Base-by-base conservation (phyloP, 2,329 filamentous ascomycete genomes). In the Remersonia thermophila region DNA sequence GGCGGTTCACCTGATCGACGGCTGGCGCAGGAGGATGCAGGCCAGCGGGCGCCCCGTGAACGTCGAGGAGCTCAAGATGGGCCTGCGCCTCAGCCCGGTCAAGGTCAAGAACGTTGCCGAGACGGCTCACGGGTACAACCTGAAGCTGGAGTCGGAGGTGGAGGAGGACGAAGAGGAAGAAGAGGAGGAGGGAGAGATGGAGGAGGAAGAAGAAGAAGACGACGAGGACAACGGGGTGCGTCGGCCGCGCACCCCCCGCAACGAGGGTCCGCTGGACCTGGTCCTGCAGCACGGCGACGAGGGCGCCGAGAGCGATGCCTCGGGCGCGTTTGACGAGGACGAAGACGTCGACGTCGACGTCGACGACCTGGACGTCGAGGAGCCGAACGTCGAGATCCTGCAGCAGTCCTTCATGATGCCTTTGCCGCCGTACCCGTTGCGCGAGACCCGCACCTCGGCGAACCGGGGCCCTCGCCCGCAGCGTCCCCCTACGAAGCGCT, bases 1-100 rank as follows among this genome's bases (percentile, higher is more conserved):
- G 53, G 84, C 91, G 1, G 78, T 96, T 10, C 71, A 76, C 26
- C 75, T 98, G 61, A 93, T 98, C 65, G 84, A 95, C 46, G 78
- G 82, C 25, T 96, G 91, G 89, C 78, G 87, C 42, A 80, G 77
- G 54, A 73, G 84, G 29, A 85, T 94, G 73, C 74, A 73, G 12
- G 69, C 68, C 35, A 77, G 72, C 45, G 80, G 80, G 4, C 71
- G 77, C 41, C 74, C 79, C 0, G 73, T 89, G 46, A 77, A 83
- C 48, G 63, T 78, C 37, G 73, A 77, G 40, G 76, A 80, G 49
- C 57, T 80, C 35, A 77, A 75, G 53, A 74, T 77, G 66, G 80
- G 82, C 2, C 58, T 86, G 27, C 69, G 73, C 5, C 62, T 79
- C 13, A 74, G 71, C 39, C 73, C 74, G 1, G 66, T 77, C 14